phyloP scores from a whole-genome alignment of 2,329 filamentous ascomycete species.

The Fusarium sp. region DNA sequence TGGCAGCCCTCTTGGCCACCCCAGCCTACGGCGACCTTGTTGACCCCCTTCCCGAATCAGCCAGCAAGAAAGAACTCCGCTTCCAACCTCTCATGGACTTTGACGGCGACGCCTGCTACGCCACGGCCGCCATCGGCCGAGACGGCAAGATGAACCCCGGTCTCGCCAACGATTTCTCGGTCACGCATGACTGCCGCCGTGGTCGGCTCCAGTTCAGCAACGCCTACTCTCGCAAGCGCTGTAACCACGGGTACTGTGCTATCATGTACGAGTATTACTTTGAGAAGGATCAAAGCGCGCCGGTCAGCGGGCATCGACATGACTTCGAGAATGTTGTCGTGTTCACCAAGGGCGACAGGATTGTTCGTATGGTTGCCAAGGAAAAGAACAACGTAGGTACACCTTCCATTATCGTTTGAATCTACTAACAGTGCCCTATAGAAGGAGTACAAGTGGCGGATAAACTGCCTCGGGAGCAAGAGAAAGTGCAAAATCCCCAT shows the following conservation, averaged over 20 bases:
- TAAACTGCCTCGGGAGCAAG: not conserved
- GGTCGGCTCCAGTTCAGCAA: not conserved
- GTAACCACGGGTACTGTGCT: conserved; percentile 5
- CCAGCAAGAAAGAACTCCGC: not conserved
- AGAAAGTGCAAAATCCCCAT: not conserved
- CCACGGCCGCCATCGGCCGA: not conserved
- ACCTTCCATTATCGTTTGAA: not conserved
- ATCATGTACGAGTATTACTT: not conserved
- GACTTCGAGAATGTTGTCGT: not conserved
- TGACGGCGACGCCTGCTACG: not conserved
- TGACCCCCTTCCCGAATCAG: not conserved
- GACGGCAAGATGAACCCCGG: not conserved
- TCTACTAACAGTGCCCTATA: not conserved
- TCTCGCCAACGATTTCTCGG: rapidly evolving
- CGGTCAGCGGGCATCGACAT: not conserved
- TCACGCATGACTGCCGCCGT: not conserved
- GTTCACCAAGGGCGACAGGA: not conserved
- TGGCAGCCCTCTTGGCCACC: not conserved
- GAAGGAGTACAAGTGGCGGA: not conserved
- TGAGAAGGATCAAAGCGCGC: not conserved
- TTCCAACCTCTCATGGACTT: conserved; percentile 1
- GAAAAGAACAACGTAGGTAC: not conserved
- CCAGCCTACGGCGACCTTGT: not conserved
- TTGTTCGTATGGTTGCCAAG: not conserved
- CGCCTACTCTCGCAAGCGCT: conserved; percentile 6